These are phyloP conservation scores for Helicocarpus griseus DNA, from an alignment of 2,329 filamentous ascomycete genomes.

Conservation along the genomic window DNA sequence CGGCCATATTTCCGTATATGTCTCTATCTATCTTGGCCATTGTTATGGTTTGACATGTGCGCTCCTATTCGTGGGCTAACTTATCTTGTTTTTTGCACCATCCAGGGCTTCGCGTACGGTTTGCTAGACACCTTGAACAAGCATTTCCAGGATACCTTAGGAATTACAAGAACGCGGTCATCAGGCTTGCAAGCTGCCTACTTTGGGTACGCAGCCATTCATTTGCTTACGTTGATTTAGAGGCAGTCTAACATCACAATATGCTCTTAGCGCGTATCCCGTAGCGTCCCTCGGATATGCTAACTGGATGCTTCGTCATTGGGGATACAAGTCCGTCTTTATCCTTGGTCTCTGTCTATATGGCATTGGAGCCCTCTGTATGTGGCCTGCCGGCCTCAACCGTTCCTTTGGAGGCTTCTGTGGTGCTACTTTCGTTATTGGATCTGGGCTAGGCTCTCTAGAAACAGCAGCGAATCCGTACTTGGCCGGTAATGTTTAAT, in stretches of 20 bases:
- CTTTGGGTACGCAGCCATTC: no score
- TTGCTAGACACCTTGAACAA: slow-evolving; percentile 43
- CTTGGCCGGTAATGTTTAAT: slow-evolving; percentile 43
- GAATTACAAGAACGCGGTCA: slow-evolving; percentile 47
- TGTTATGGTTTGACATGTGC: no score
- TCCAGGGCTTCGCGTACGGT: slow-evolving; percentile 40
- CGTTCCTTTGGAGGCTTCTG: slow-evolving; percentile 67
- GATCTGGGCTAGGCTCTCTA: slow-evolving; percentile 61
- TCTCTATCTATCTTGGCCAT: no score
- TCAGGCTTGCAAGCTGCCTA: slow-evolving; percentile 56
- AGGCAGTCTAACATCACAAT: no score
- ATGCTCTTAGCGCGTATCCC: slow-evolving; percentile 38
- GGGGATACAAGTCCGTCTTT: slow-evolving; percentile 72
- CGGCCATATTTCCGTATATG: no score
- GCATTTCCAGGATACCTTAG: slow-evolving; percentile 49
- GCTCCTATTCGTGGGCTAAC: no score
- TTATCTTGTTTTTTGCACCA: background rate
- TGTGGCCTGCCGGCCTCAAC: slow-evolving; percentile 71
- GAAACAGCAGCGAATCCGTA: slow-evolving; percentile 73
- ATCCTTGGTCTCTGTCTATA: slow-evolving; percentile 64
- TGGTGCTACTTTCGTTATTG: slow-evolving; percentile 60
- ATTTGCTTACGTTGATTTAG: slow-evolving; percentile 10
- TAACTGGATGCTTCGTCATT: slow-evolving; percentile 56
- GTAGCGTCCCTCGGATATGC: slow-evolving; percentile 45
- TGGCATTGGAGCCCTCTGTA: slow-evolving; percentile 65